Percentiles rank a stretch among this genome's conserved stretches.
These are phyloP conservation scores for Podila clonocystis DNA, from an alignment of 192 early-diverging fungal genomes.

Conservation along the genomic window DNA sequence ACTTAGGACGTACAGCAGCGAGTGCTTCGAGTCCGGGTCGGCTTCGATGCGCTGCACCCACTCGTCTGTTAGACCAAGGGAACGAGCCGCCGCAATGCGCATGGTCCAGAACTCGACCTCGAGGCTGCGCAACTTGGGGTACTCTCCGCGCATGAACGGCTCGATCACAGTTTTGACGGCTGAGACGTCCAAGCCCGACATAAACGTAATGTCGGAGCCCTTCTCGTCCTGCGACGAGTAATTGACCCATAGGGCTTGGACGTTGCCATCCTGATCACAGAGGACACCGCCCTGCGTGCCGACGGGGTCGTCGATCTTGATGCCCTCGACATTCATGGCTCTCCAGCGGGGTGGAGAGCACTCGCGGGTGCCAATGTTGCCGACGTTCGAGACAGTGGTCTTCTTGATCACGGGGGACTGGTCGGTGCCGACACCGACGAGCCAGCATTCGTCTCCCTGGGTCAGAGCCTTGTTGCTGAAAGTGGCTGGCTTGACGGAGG, in stretches of 20 bases:
- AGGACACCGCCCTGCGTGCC: constrained; percentile 76
- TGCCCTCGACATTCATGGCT: constrained; percentile 66
- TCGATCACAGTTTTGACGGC: constrained; percentile 61
- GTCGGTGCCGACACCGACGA: constrained; percentile 66
- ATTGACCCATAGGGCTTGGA: constrained; percentile 73
- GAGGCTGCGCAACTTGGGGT: constrained; percentile 63
- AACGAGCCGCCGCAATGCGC: constrained; percentile 68
- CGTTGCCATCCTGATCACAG: constrained; percentile 62
- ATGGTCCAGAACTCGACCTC: constrained; percentile 71
- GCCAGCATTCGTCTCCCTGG: constrained; percentile 70
- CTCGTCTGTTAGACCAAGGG: constrained; percentile 64
- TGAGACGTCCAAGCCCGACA: constrained; percentile 65
- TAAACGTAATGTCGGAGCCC: constrained; percentile 70
- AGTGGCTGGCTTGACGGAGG: constrained; percentile 71
- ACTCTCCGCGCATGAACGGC: constrained; percentile 57
- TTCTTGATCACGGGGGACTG: constrained; percentile 68
- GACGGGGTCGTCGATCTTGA: constrained; percentile 75
- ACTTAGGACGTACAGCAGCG: constrained; percentile 65
- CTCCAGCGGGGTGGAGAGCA: constrained; percentile 74
- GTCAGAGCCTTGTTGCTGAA: constrained; percentile 66
- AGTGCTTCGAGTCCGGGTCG: constrained; percentile 58
- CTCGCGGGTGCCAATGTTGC: constrained; percentile 73
- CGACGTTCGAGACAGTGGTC: constrained; percentile 67
- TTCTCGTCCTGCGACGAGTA: constrained; percentile 77
- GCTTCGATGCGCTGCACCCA: constrained; percentile 69